phyloP scores from a whole-genome alignment of 305 asterid species.

The Striga hermonthica region DNA sequence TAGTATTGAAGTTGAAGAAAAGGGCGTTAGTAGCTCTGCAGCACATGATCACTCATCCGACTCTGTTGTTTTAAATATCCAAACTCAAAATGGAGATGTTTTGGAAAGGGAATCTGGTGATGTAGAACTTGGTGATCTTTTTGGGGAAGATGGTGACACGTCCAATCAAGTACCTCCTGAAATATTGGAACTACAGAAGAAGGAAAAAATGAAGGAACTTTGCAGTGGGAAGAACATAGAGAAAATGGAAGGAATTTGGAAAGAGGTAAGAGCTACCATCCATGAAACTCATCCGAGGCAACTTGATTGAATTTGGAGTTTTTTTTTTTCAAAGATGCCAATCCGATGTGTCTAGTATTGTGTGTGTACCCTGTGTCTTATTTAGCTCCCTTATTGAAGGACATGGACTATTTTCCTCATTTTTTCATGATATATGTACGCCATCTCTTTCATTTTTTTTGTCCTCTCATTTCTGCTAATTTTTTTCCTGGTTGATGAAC shows the following conservation, averaged over 20 bases:
- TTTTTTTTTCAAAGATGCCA: conserved; percentile 24
- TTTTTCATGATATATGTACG: conserved; percentile 8
- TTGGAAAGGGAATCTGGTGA: conserved; percentile 58
- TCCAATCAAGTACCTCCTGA: conserved; percentile 48
- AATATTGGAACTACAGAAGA: conserved; percentile 61
- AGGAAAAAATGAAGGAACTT: conserved; percentile 72
- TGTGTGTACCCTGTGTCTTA: conserved; percentile 20
- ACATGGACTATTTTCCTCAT: conserved; percentile 19
- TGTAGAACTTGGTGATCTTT: conserved; percentile 73
- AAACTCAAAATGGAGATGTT: conserved; percentile 36
- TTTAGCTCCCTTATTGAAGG: conserved; percentile 12
- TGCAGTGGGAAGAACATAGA: conserved; percentile 58
- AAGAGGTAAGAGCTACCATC: conserved; percentile 57
- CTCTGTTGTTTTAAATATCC: conserved; percentile 33
- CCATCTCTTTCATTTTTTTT: conserved; percentile 14
- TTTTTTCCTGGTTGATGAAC: conserved; percentile 24
- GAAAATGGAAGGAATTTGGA: conserved; percentile 94
- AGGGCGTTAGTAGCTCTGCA: conserved; percentile 33
- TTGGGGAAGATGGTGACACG: conserved; percentile 56
- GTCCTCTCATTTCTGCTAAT: conserved; percentile 8
- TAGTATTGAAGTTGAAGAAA: conserved; percentile 42
- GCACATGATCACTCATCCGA: conserved; percentile 35
- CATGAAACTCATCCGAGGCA: conserved; percentile 23
- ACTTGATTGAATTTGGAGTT: conserved; percentile 19
- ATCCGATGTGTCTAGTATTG: conserved; percentile 22